Conservation (phyloP, 805 yeast genomes). For the Komagataella populi region DNA sequence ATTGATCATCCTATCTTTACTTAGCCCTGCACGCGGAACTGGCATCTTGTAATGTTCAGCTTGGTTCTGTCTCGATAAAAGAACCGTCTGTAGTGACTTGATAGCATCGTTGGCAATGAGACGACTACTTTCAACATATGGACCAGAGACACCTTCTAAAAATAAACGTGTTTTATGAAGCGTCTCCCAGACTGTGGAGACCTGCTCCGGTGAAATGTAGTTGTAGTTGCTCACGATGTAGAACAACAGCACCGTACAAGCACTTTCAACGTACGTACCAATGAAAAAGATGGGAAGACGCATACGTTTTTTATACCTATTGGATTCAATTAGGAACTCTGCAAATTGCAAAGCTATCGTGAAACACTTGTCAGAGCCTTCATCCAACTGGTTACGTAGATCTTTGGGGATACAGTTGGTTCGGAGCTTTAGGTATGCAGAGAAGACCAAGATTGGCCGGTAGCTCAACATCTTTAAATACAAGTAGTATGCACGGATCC, state of each 20-base stretch:
- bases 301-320: slow-evolving; percentile 7
- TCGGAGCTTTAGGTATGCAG: slow-evolving; percentile 10
- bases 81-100: slow-evolving; percentile 6
- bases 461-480: slow-evolving; percentile 11
- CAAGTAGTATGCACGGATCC: slow-evolving; percentile 13
- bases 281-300: slow-evolving; percentile 11
- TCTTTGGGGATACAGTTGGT: slow-evolving; percentile 4
- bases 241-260: slow-evolving; percentile 10
- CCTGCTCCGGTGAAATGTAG: slow-evolving; percentile 7
- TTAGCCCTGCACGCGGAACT: background rate
- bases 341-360: slow-evolving; percentile 9
- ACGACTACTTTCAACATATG: slow-evolving; percentile 9
- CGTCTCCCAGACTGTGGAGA: slow-evolving; percentile 9
- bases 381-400: slow-evolving; percentile 3
- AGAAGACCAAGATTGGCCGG: slow-evolving; percentile 12
- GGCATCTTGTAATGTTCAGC: background rate
- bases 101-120: slow-evolving; percentile 11
- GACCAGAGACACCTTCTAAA: slow-evolving; percentile 10
- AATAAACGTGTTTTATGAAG: slow-evolving; percentile 9
- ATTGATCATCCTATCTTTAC: background rate
- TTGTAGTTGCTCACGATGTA: slow-evolving; percentile 7
- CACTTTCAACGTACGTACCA: slow-evolving; percentile 11
- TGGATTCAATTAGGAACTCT: slow-evolving; percentile 8
- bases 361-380: slow-evolving; percentile 8
- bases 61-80: slow-evolving; percentile 2